A percentile compares a stretch with the other conserved stretches of the same genome.
Evolutionary conservation across 192 early-diverging fungal genomes (phyloP).

Genomic region (Mortierella antarctica): DNA sequence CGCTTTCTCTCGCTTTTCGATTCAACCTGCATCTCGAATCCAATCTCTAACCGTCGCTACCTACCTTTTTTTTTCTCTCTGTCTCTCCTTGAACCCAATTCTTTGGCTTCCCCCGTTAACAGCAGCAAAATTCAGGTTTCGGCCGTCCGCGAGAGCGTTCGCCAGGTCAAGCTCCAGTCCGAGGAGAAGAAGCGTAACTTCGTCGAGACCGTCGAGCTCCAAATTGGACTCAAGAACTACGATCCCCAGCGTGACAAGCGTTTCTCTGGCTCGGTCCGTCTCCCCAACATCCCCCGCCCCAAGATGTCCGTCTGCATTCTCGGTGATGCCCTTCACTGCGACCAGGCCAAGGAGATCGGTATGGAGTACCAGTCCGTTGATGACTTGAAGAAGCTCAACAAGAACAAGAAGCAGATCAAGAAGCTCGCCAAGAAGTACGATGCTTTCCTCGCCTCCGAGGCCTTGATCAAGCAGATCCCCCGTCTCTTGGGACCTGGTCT

Average conservation of each 20-base stretch:
- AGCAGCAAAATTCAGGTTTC: conserved; percentile 88
- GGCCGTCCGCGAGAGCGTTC: conserved; percentile 86
- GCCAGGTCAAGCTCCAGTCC: conserved; percentile 75
- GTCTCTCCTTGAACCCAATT: background rate
- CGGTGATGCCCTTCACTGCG: conserved; percentile 96
- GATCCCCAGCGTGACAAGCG: conserved; percentile 99
- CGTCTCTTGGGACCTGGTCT: conserved; percentile 98
- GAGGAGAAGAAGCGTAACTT: conserved; percentile 96
- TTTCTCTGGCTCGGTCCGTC: conserved; percentile 96
- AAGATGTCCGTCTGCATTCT: conserved; percentile 95
- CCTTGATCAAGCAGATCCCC: conserved; percentile 99
- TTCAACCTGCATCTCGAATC: no score
- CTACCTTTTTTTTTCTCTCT: background rate
- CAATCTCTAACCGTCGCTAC: conserved; percentile 23
- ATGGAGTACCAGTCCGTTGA: conserved; percentile 95
- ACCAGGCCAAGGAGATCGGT: conserved; percentile 91
- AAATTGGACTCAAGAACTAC: conserved; percentile 99
- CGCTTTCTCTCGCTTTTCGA: no score
- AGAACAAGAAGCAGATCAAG: conserved; percentile 99
- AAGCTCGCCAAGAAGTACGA: conserved; percentile 99
- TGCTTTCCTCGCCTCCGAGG: conserved; percentile 97
- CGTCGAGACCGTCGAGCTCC: conserved; percentile 96
- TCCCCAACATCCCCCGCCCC: conserved; percentile 95
- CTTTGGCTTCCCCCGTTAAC: conserved; percentile 22
- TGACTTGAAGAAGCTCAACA: conserved; percentile 99